Evolutionary conservation across 208 protist genomes (phyloP).

Genomic region (Trypanosoma conorhini): DNA sequence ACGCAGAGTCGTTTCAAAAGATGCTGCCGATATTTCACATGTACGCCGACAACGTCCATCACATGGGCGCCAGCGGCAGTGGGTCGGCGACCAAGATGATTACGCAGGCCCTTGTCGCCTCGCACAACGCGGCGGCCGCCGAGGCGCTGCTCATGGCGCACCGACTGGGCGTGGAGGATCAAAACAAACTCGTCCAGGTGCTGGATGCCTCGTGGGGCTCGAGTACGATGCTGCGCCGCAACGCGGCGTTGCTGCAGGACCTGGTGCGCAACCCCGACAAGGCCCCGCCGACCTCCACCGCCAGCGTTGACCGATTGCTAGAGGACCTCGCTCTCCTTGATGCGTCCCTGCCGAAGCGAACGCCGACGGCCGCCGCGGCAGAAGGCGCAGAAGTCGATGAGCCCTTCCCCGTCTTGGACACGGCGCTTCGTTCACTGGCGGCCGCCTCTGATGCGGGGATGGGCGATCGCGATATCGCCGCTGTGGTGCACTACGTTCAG

Average conservation of each 20-base stretch:
- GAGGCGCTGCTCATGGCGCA: constrained; percentile 87
- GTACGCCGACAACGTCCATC: constrained; percentile 83
- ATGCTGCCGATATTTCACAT: constrained; percentile 80
- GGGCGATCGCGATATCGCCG: constrained; percentile 73
- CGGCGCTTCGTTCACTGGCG: constrained; percentile 73
- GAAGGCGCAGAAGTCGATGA: constrained; percentile 47
- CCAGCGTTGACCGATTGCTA: constrained; percentile 63
- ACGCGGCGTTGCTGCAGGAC: constrained; percentile 81
- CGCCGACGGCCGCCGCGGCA: not conserved
- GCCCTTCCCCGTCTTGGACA: constrained; percentile 74
- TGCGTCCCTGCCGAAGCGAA: constrained; percentile 45
- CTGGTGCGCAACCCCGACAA: constrained; percentile 78
- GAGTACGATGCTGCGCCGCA: constrained; percentile 88
- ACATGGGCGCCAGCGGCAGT: constrained; percentile 78
- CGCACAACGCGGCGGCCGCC: constrained; percentile 84
- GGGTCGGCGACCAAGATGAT: constrained; percentile 83
- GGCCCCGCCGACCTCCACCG: constrained; percentile 51
- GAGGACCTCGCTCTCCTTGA: constrained; percentile 71
- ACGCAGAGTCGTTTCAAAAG: constrained; percentile 67
- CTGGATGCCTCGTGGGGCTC: constrained; percentile 83
- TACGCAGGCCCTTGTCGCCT: constrained; percentile 76
- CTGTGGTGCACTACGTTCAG: constrained; percentile 81
- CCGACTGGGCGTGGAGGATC: constrained; percentile 73
- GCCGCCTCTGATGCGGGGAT: constrained; percentile 67
- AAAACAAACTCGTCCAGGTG: constrained; percentile 69